These are phyloP conservation scores for Chalciporus pseudorubinellus DNA, from an alignment of 768 basidiomycete genomes.

Conservation along the genomic window DNA sequence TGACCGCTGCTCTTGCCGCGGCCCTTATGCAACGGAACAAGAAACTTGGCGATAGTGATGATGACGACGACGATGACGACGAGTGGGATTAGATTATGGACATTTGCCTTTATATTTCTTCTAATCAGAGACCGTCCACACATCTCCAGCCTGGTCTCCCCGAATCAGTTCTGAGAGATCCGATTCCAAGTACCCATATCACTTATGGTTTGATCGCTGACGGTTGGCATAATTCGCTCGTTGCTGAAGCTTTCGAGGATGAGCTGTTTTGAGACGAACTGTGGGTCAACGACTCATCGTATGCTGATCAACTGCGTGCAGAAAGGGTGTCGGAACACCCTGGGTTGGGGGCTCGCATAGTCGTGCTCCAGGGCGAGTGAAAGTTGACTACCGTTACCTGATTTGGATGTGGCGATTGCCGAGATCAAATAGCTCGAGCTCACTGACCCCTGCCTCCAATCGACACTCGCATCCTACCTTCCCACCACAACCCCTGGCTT, in stretches of 20 bases:
- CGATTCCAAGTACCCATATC: too few species aligned
- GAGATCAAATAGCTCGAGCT: slow-evolving; percentile 23
- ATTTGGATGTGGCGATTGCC: slow-evolving; percentile 34
- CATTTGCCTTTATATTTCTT: slow-evolving; percentile 2
- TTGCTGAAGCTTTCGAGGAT: too few species aligned
- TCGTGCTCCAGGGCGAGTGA: not conserved
- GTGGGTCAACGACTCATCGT: not conserved
- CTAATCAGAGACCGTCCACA: slow-evolving; percentile 7
- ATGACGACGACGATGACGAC: slow-evolving; percentile 73
- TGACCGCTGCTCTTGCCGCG: slow-evolving; percentile 81
- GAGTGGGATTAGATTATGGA: slow-evolving; percentile 47
- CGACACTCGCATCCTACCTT: slow-evolving; percentile 5
- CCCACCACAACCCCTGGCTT: slow-evolving; percentile 4
- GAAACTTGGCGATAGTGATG: slow-evolving; percentile 83
- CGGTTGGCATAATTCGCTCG: not conserved
- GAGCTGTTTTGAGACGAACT: too few species aligned
- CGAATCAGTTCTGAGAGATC: too few species aligned
- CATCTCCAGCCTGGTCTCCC: not conserved
- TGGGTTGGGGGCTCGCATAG: slow-evolving; percentile 14
- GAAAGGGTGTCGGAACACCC: not conserved
- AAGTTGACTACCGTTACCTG: slow-evolving; percentile 13
- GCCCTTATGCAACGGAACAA: slow-evolving; percentile 82
- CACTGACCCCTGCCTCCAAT: slow-evolving; percentile 5
- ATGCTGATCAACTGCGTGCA: not conserved
- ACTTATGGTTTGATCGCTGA: not conserved